Percentiles rank a stretch among this genome's conserved stretches.
phyloP scores from a whole-genome alignment of 2,329 filamentous ascomycete species.

The Arthroderma uncinatum region DNA sequence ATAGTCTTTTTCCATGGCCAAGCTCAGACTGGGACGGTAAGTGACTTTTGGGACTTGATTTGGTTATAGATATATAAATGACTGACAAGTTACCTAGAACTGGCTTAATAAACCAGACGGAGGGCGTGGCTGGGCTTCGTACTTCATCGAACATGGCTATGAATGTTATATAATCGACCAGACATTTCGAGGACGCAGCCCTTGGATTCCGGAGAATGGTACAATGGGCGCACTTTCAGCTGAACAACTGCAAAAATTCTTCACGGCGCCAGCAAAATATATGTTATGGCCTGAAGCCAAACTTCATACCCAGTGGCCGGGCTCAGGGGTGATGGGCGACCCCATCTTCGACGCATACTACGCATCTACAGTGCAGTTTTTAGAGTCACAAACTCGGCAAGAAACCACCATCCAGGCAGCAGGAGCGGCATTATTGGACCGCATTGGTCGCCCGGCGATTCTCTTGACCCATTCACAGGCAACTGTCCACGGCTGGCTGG shows the following conservation, averaged over 20 bases:
- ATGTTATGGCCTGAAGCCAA: conserved; percentile 26
- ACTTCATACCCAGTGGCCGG: conserved; percentile 33
- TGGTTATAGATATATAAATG: neutral
- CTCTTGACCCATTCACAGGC: conserved; percentile 42
- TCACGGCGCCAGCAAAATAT: conserved; percentile 10
- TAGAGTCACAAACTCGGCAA: conserved; percentile 20
- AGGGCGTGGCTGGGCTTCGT: conserved; percentile 35
- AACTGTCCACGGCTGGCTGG: conserved; percentile 34
- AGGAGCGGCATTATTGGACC: conserved; percentile 24
- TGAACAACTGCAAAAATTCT: conserved; percentile 20
- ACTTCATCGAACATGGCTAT: conserved; percentile 34
- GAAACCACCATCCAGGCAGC: conserved; percentile 27
- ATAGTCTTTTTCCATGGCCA: conserved; percentile 19
- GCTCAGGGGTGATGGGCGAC: conserved; percentile 24
- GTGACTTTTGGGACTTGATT: neutral
- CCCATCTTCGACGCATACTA: conserved; percentile 23
- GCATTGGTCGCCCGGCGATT: conserved; percentile 18
- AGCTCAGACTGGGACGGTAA: conserved; percentile 19
- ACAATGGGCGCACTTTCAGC: conserved; percentile 6
- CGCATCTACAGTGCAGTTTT: conserved; percentile 31
- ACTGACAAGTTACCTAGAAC: conserved; percentile 17
- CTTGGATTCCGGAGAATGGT: conserved; percentile 13
- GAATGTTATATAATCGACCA: conserved; percentile 33
- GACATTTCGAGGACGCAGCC: conserved; percentile 23
- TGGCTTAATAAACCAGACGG: conserved; percentile 38